A percentile compares a stretch with the other conserved stretches of the same genome.
phyloP scores from a whole-genome alignment of 371 early-diverging fungal species.

The Thermomucor indicae-seudaticae region DNA sequence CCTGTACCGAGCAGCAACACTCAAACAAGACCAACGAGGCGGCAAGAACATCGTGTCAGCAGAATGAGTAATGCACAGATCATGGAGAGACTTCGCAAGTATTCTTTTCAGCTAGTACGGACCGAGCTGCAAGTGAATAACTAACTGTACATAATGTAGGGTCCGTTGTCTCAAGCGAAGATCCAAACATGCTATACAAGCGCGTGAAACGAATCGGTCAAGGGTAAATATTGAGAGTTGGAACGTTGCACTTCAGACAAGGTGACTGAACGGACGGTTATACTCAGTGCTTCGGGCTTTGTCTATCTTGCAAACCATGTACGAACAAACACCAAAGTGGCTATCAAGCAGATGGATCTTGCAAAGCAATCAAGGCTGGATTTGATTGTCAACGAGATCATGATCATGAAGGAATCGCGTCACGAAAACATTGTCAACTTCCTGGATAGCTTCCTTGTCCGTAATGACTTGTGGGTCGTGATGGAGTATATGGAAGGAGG shows the following conservation, averaged over 20 bases:
- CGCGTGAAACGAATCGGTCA: conserved; percentile 94
- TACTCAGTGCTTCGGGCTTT: conserved; percentile 87
- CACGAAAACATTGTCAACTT: conserved; percentile 97
- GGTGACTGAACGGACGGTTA: conserved; percentile 30
- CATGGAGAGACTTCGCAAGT: conserved; percentile 79
- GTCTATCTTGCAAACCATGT: conserved; percentile 70
- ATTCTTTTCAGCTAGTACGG: not conserved
- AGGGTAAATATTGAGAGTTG: conserved; percentile 56
- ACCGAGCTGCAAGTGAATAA: too few relatives aligned
- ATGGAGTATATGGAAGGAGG: conserved; percentile 99
- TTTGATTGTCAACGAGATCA: conserved; percentile 94
- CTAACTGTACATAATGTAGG: too few relatives aligned
- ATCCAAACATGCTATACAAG: conserved; percentile 82
- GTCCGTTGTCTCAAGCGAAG: conserved; percentile 79
- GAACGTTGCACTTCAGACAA: not conserved
- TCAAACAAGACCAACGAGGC: not conserved
- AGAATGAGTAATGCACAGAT: conserved; percentile 89
- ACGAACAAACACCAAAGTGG: conserved; percentile 64
- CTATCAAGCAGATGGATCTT: conserved; percentile 97
- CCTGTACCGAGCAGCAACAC: conserved; percentile 1
- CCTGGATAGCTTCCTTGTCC: conserved; percentile 84
- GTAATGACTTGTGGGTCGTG: conserved; percentile 90
- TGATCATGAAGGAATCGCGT: conserved; percentile 94
- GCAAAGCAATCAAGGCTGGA: conserved; percentile 90
- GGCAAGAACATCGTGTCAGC: conserved; percentile 63